Base-by-base conservation (phyloP, 495 filamentous ascomycete genomes). In the Elaphomyces granulatus region DNA sequence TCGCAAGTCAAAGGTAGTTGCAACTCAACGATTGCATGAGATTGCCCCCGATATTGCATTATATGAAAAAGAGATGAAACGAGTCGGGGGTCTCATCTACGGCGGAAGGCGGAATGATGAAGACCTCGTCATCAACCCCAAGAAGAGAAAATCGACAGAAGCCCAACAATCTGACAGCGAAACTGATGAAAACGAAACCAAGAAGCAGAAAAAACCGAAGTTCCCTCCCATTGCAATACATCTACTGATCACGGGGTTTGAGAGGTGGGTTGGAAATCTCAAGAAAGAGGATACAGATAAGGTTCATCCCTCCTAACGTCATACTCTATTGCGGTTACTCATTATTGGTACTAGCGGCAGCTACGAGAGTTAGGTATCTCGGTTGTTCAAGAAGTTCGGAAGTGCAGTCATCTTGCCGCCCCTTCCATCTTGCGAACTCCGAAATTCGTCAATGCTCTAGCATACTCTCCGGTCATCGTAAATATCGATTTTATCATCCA, bases 41-140 rank as follows among this genome's bases (percentile, higher is more conserved):
- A 58, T 82, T 17, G 86, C 83, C 8, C 70, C 76, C 0, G 90
- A 95, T 56, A 83, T 95, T 46, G 79, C 78, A 6, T 63, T 87
- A 37, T 95, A 87, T 52, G 81, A 99, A 54, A 95, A 93, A 51
- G 90, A 99, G 58, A 85, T 67, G 65, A 94, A 90, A 63, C 75
- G 76, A 15, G 80, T 82, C 31, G 87, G 86, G n/a, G 77, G 80
- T 26, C 73, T 86, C 2, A 80, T 83, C 49, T 81, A 86, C 38
- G 87, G 85, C 19, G 75, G 78, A 8, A 55, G 70, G 43, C 63
- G 67, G n/a, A 66, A 66, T 20, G 68, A 71, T 39, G 63, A 64
- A 34, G 70, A 72, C 42, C 50, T 60, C 19, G 54, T 52, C 20
- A 44, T 64, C 12, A 58, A 45, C 31, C 51, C 38, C 31, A 68